A percentile compares a stretch with the other conserved stretches of the same genome.
Conservation (phyloP, 257 asterid species). For the Knoxia roxburghii region DNA sequence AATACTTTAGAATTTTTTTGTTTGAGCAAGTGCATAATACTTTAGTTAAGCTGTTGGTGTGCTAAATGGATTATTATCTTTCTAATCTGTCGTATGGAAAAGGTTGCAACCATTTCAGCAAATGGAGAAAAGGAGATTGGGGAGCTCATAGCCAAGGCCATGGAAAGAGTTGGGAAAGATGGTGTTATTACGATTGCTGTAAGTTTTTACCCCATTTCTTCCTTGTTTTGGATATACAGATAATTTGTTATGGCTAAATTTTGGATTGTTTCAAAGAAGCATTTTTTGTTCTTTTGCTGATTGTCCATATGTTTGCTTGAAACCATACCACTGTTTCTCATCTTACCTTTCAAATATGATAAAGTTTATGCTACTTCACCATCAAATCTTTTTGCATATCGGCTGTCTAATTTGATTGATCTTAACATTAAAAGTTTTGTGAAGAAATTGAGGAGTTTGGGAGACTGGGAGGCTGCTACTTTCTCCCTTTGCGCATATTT, state of each 20-base stretch:
- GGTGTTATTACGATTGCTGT: constrained; percentile 65
- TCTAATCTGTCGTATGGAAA: neutral
- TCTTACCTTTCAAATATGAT: neutral
- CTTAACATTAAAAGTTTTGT: neutral
- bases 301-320: neutral
- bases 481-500: neutral
- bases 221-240: neutral
- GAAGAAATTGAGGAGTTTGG: neutral
- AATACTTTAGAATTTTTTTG: too few relatives aligned
- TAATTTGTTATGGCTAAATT: neutral
- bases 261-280: neutral
- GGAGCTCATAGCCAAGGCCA: constrained; percentile 61
- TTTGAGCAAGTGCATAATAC: too few relatives aligned
- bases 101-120: constrained; percentile 60
- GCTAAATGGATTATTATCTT: neutral
- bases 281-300: neutral
- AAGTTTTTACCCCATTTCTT: constrained; percentile 16
- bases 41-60: neutral
- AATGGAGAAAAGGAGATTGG: constrained; percentile 62
- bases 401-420: neutral
- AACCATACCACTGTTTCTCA: neutral
- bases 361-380: neutral
- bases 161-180: constrained; percentile 66
- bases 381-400: neutral
- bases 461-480: neutral